These are phyloP conservation scores for Dendrocalamus sinicus DNA, from an alignment of 176 grass and related monocot genomes.

Conservation along the genomic window DNA sequence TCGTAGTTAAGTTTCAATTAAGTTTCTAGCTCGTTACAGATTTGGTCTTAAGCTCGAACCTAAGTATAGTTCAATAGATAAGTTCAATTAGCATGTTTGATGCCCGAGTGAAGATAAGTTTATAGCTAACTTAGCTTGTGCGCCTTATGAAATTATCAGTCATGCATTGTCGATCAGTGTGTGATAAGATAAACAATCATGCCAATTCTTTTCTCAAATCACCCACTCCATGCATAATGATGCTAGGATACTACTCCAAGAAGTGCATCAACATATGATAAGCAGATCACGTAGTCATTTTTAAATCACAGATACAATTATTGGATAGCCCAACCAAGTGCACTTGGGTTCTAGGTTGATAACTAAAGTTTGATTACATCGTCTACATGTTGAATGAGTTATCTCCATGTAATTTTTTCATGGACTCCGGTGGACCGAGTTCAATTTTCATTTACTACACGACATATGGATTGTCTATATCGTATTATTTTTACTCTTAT, in stretches of 20 bases:
- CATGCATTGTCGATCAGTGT: neutral
- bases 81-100: no score
- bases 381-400: neutral
- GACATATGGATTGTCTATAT: neutral
- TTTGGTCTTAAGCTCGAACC: neutral
- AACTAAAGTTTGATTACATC: neutral
- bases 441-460: neutral
- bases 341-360: no score
- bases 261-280: neutral
- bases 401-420: neutral
- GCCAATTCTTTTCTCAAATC: neutral
- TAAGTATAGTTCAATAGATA: neutral
- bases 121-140: neutral
- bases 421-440: neutral
- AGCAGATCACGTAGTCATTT: neutral
- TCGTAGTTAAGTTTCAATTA: no score
- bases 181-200: neutral
- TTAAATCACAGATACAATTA: neutral
- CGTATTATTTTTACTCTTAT: neutral
- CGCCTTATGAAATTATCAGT: neutral
- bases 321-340: neutral
- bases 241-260: neutral
- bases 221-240: neutral
- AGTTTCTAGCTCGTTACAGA: no score
- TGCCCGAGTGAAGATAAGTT: neutral